Conservation (phyloP, 345 rosid genomes). For the Conringia planisiliqua region DNA sequence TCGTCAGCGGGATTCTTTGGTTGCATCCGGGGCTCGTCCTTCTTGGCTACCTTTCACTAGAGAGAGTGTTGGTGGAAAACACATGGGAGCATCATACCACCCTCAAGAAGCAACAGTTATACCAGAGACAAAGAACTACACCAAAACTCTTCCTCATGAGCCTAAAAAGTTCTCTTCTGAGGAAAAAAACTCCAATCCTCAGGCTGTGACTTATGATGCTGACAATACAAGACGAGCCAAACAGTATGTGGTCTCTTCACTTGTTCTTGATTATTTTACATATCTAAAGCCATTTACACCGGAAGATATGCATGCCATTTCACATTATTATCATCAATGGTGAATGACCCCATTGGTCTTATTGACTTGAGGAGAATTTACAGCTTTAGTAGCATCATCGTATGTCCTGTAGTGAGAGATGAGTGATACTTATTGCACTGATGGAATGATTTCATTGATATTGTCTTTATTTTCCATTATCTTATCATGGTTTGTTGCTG, state of each 20-base stretch:
- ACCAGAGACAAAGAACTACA: slow-evolving; percentile 54
- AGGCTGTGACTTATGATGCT: slow-evolving; percentile 49
- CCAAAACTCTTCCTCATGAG: slow-evolving; percentile 51
- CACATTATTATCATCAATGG: neutral
- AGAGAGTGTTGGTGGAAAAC: slow-evolving; percentile 48
- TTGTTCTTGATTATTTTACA: slow-evolving; percentile 1
- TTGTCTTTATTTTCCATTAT: neutral
- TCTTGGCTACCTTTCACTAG: slow-evolving; percentile 47
- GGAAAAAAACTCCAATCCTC: slow-evolving; percentile 42
- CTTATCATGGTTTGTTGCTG: slow-evolving; percentile 16
- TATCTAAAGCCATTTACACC: neutral
- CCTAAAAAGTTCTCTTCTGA: slow-evolving; percentile 53
- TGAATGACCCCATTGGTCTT: neutral
- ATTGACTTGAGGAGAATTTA: neutral
- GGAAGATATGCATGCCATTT: neutral
- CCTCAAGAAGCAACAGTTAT: slow-evolving; percentile 50
- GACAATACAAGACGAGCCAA: slow-evolving; percentile 74
- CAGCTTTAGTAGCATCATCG: neutral
- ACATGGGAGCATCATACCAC: slow-evolving; percentile 45
- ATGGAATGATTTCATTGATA: neutral
- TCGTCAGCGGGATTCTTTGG: slow-evolving; percentile 50
- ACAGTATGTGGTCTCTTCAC: slow-evolving; percentile 62
- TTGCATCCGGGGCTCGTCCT: slow-evolving; percentile 39
- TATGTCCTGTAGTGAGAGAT: neutral
- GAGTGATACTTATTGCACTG: neutral